Evolutionary conservation across 2,329 filamentous ascomycete genomes (phyloP).

Genomic region (Trichoderma sp.): DNA sequence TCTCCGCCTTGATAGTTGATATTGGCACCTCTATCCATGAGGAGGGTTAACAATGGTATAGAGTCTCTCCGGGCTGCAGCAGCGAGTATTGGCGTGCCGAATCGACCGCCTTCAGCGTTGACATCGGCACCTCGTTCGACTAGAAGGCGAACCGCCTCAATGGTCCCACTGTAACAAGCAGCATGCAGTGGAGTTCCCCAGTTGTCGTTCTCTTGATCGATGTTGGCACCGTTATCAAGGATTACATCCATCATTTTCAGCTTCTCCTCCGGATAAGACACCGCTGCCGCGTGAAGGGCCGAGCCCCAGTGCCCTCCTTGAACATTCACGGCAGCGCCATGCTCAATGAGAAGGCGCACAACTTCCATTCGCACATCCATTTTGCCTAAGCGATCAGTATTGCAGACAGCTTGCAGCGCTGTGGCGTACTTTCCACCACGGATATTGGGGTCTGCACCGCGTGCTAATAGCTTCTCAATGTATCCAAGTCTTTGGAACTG

Average conservation of each 20-base stretch:
- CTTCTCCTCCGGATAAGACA: too few relatives aligned
- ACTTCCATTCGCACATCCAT: too few relatives aligned
- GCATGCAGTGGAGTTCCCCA: background rate
- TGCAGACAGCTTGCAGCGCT: background rate
- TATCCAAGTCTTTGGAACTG: too few relatives aligned
- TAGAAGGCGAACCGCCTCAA: background rate
- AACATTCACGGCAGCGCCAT: background rate
- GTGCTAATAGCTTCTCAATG: accelerated
- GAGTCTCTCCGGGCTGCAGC: background rate
- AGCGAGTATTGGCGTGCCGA: background rate
- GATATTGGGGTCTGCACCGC: background rate
- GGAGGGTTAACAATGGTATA: background rate
- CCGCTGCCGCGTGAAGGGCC: background rate
- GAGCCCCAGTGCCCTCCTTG: background rate
- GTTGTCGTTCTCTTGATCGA: background rate
- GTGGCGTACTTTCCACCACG: background rate
- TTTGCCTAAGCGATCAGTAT: too few relatives aligned
- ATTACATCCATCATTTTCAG: background rate
- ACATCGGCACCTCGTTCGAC: background rate
- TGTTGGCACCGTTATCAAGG: background rate
- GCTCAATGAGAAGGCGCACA: background rate
- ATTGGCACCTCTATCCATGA: background rate
- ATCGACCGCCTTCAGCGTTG: background rate
- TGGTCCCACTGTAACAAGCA: background rate
- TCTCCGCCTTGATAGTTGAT: background rate